Evolutionary conservation across 2,329 filamentous ascomycete genomes (phyloP), one percentile per base, ranked within the genome.

Genomic region (Cercospora citrullina): DNA sequence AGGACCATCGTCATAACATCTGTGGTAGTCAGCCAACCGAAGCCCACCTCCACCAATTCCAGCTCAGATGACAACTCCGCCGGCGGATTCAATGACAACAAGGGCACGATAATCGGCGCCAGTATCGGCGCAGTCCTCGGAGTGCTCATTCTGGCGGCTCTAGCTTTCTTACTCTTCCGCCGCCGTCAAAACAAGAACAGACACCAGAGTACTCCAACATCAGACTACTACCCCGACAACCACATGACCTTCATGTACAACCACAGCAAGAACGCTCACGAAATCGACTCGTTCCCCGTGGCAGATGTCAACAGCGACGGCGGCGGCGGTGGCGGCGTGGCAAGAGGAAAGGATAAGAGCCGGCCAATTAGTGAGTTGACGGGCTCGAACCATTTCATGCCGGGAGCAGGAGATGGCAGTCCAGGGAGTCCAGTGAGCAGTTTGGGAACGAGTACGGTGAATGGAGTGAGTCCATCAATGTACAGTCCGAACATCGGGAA

Each of bases 201-300:
- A n/a, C 55, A 61, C 10, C 57, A 58, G 21, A 39, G 64, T 4
- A 66, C 63, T n/a, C 66, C 68, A 6, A 62, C 64, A 5, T 68
- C 68, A 39, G 62, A 68, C 45, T 59, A 58, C 12, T 36, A 63
- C 8, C 58, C 57, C 4, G 51, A 45, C 33, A 30, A 60, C 45
- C 60, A 66, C 30, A 64, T 68, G 61, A 51, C 63, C 12, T 61
- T 64, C 61, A 70, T 70, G 68, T 70, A 70, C 60, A 30, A 57
- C 3, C 61, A 68, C 28, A 26, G 51, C 53, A 68, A 70, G 21
- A 23, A 63, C 23, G 67, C 68, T 1, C 63, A 57, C 51, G 68
- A 70, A 31, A 60, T 68, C 31, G 66, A 68, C 64, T 51, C 58
- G 23, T 66, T 53, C 5, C 67, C 67, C 0, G 63, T 68, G 8